Conservation (phyloP, 2,329 filamentous ascomycete genomes). For the Xylaria sp. region DNA sequence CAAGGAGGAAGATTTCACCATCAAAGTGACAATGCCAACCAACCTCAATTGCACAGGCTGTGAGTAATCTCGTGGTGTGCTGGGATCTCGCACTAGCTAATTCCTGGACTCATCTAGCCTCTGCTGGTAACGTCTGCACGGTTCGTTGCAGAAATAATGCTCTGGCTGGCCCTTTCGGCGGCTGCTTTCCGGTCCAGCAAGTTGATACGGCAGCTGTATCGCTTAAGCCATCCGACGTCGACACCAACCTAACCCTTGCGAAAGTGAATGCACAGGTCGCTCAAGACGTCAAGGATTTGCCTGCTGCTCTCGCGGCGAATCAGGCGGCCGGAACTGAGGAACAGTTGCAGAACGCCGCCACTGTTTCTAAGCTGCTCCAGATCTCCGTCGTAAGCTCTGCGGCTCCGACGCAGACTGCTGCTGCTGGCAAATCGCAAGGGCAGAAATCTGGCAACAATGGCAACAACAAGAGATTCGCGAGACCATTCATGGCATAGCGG, state of each 20-base stretch:
- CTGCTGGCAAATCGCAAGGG: slow-evolving; percentile 18
- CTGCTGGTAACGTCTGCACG: slow-evolving; percentile 69
- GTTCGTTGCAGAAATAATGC: slow-evolving; percentile 70
- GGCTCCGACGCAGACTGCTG: slow-evolving; percentile 49
- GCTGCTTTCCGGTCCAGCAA: slow-evolving; percentile 69
- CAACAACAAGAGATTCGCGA: slow-evolving; percentile 37
- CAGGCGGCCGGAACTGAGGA: slow-evolving; percentile 54
- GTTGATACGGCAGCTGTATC: slow-evolving; percentile 55
- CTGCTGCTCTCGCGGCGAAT: slow-evolving; percentile 58
- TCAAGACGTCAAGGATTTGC: slow-evolving; percentile 63
- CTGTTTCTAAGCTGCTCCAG: slow-evolving; percentile 55
- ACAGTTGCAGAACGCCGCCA: slow-evolving; percentile 51
- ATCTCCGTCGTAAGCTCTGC: slow-evolving; percentile 47
- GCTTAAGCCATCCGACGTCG: slow-evolving; percentile 59
- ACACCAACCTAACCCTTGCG: slow-evolving; percentile 58
- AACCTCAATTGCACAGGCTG: slow-evolving; percentile 63
- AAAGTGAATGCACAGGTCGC: slow-evolving; percentile 61
- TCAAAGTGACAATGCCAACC: slow-evolving; percentile 65
- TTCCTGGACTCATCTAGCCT: slow-evolving; percentile 50
- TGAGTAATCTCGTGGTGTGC: slow-evolving; percentile 47
- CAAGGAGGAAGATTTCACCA: slow-evolving; percentile 66
- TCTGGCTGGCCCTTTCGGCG: slow-evolving; percentile 66
- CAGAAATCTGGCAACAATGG: slow-evolving; percentile 13
- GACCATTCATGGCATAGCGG: slow-evolving; percentile 30
- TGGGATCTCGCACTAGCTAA: background rate